These are phyloP conservation scores for Tephrocybe sp. DNA, from an alignment of 768 basidiomycete genomes.

Conservation along the genomic window DNA sequence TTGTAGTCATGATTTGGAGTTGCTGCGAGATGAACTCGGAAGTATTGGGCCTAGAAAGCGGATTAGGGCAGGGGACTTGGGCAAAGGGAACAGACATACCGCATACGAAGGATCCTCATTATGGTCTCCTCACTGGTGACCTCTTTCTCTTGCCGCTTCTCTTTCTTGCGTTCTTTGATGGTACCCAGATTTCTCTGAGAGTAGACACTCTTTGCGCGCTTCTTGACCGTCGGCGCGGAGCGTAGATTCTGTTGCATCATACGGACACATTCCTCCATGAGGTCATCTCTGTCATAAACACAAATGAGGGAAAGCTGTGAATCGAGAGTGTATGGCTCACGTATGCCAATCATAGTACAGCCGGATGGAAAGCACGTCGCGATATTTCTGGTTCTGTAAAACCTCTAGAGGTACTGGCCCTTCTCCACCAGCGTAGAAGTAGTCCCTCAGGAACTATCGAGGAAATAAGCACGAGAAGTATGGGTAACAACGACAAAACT, in stretches of 20 bases:
- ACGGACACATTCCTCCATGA: slow-evolving; percentile 94
- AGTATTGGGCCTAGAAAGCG: slow-evolving; percentile 59
- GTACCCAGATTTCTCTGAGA: slow-evolving; percentile 93
- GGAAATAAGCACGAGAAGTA: slow-evolving; percentile 3
- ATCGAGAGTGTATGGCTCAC: slow-evolving; percentile 38
- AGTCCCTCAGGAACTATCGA: slow-evolving; percentile 83
- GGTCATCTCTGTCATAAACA: slow-evolving; percentile 58
- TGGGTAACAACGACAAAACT: not conserved
- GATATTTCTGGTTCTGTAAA: slow-evolving; percentile 92
- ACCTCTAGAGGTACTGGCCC: slow-evolving; percentile 83
- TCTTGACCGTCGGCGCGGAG: slow-evolving; percentile 72
- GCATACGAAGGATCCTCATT: slow-evolving; percentile 92
- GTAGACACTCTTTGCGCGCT: slow-evolving; percentile 90
- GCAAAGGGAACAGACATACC: slow-evolving; percentile 44
- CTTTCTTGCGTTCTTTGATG: slow-evolving; percentile 89
- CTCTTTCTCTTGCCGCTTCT: slow-evolving; percentile 82
- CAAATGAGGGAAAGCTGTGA: not conserved
- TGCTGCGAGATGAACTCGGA: slow-evolving; percentile 88
- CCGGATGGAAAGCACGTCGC: slow-evolving; percentile 84
- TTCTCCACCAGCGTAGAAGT: slow-evolving; percentile 93
- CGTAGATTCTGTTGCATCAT: slow-evolving; percentile 90
- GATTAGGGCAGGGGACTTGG: not conserved
- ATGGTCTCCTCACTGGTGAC: slow-evolving; percentile 85
- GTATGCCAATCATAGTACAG: slow-evolving; percentile 97
- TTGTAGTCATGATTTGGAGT: slow-evolving; percentile 73